phyloP scores from a whole-genome alignment of 2,329 filamentous ascomycete species.

The Trichoderma koningii region DNA sequence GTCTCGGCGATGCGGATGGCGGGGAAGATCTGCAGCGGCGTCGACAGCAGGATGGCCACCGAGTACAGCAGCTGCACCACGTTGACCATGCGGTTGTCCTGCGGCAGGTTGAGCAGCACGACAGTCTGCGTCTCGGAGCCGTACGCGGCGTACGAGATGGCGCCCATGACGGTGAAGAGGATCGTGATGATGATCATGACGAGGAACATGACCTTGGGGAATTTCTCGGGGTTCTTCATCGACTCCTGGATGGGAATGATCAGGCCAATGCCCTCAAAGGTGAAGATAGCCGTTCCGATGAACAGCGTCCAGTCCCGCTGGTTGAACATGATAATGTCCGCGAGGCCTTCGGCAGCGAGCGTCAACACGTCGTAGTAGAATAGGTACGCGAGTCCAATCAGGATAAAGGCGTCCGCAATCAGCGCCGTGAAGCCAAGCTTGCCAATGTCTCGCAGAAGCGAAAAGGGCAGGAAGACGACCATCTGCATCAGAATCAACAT shows the following conservation, averaged over 20 bases:
- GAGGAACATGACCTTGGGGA: constrained; percentile 80
- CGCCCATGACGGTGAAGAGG: constrained; percentile 87
- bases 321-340: constrained; percentile 92
- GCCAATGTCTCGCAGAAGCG: constrained; percentile 91
- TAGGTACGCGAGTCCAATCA: constrained; percentile 87
- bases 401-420: constrained; percentile 90
- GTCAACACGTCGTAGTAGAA: constrained; percentile 95
- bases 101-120: constrained; percentile 91
- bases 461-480: constrained; percentile 91
- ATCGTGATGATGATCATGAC: constrained; percentile 96
- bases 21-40: constrained; percentile 94
- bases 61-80: constrained; percentile 96
- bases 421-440: constrained; percentile 95
- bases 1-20: constrained; percentile 97
- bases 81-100: constrained; percentile 94
- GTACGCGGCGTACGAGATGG: constrained; percentile 92
- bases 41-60: constrained; percentile 93
- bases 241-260: constrained; percentile 98
- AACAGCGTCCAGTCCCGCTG: constrained; percentile 91
- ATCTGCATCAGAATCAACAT: constrained; percentile 93
- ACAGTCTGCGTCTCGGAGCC: constrained; percentile 95
- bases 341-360: constrained; percentile 71
- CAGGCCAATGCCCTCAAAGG: constrained; percentile 94
- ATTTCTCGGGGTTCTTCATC: constrained; percentile 89
- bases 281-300: constrained; percentile 98